Evolutionary conservation across 352 stramenopile genomes (phyloP).

Genomic region (Pythium brachiatum): DNA sequence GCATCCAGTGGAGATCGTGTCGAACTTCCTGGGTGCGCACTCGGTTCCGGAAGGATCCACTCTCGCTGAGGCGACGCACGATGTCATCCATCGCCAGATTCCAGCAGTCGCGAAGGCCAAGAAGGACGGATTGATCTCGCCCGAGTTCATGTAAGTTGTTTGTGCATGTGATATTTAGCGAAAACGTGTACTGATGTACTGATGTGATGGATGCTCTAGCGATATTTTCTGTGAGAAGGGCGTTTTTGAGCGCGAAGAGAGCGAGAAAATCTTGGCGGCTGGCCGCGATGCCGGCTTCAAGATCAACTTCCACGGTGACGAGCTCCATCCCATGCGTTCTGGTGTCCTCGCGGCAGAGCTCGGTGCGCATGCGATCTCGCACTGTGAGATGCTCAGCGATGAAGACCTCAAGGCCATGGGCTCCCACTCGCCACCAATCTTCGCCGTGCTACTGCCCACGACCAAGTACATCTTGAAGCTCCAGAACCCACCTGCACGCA

Average conservation of each 20-base stretch:
- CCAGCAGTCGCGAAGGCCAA: slow-evolving; percentile 63
- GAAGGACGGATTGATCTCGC: slow-evolving; percentile 65
- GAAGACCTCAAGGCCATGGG: slow-evolving; percentile 71
- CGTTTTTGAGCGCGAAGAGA: slow-evolving; percentile 79
- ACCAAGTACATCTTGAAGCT: slow-evolving; percentile 86
- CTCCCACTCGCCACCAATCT: slow-evolving; percentile 49
- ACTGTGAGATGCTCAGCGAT: slow-evolving; percentile 74
- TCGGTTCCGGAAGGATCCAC: slow-evolving; percentile 75
- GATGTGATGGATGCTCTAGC: slow-evolving; percentile 10
- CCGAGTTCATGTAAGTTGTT: slow-evolving; percentile 66
- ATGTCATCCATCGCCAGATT: slow-evolving; percentile 78
- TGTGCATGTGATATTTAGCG: neutral
- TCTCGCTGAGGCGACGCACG: slow-evolving; percentile 52
- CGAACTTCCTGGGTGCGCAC: slow-evolving; percentile 75
- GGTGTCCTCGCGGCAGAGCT: slow-evolving; percentile 59
- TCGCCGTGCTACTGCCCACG: slow-evolving; percentile 75
- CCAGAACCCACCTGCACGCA: slow-evolving; percentile 58
- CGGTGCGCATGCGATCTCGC: slow-evolving; percentile 61
- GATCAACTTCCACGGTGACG: slow-evolving; percentile 85
- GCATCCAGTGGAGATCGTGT: slow-evolving; percentile 71
- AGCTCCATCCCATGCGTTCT: slow-evolving; percentile 72
- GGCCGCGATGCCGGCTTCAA: slow-evolving; percentile 61
- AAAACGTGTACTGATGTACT: neutral
- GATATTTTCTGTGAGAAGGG: slow-evolving; percentile 87
- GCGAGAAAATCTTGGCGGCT: slow-evolving; percentile 65